Conservation (phyloP, 2,329 filamentous ascomycete species). For the Lachnellula arida region DNA sequence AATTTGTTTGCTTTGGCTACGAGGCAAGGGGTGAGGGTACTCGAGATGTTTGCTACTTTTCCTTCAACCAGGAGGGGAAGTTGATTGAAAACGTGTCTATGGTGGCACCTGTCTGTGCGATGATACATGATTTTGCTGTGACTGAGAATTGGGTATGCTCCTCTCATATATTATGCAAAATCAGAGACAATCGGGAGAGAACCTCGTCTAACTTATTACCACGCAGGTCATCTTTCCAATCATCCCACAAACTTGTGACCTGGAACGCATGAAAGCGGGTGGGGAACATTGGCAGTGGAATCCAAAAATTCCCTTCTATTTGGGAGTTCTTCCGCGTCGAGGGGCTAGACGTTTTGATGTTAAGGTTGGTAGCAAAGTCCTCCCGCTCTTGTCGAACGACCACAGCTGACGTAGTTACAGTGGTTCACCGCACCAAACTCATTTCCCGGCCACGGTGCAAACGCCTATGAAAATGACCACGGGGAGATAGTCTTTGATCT, state of each 20-base stretch:
- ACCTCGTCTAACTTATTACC: background rate
- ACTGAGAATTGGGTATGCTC: constrained; percentile 38
- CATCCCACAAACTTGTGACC: constrained; percentile 42
- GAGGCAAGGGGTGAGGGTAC: constrained; percentile 43
- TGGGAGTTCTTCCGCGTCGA: constrained; percentile 45
- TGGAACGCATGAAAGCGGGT: constrained; percentile 40
- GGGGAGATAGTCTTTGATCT: constrained; percentile 40
- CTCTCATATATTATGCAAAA: too few species aligned
- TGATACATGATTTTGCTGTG: constrained; percentile 46
- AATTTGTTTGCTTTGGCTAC: constrained; percentile 49
- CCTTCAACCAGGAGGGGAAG: constrained; percentile 37
- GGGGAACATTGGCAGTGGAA: constrained; percentile 49
- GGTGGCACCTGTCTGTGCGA: constrained; percentile 44
- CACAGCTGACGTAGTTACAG: constrained; percentile 12
- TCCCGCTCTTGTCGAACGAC: background rate
- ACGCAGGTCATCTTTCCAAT: constrained; percentile 36
- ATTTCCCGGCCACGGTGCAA: constrained; percentile 44
- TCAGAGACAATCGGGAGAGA: background rate
- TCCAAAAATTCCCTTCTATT: constrained; percentile 49
- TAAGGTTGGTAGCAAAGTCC: constrained; percentile 37
- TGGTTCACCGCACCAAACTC: constrained; percentile 37
- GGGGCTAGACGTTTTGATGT: constrained; percentile 36
- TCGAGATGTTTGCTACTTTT: constrained; percentile 41
- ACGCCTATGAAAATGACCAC: constrained; percentile 39
- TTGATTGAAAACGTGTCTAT: constrained; percentile 44